phyloP scores from a whole-genome alignment of 352 stramenopile species.

The Phytophthora meadii region DNA sequence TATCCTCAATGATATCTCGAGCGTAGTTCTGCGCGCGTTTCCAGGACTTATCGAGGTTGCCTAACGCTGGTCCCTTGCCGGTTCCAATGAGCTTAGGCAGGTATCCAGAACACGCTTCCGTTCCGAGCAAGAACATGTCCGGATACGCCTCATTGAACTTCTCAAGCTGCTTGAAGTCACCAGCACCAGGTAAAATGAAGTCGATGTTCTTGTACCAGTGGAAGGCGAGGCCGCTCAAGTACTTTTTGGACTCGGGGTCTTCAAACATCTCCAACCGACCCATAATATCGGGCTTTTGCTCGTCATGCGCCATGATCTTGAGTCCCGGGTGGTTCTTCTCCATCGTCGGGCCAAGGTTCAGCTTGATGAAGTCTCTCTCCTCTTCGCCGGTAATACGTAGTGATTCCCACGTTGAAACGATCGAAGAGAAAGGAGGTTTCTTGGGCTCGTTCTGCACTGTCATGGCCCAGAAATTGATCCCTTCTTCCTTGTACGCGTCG shows the following conservation, averaged over 20 bases:
- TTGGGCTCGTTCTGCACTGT: not conserved
- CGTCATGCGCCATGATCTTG: slow-evolving; percentile 3
- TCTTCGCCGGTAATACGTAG: not conserved
- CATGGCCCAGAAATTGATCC: not conserved
- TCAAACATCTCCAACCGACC: not conserved
- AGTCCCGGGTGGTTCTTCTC: slow-evolving; percentile 2
- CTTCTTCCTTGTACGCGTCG: not conserved
- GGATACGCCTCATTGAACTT: slow-evolving; percentile 55
- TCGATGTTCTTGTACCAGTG: slow-evolving; percentile 78
- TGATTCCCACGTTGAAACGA: slow-evolving; percentile 1
- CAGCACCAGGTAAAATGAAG: slow-evolving; percentile 33
- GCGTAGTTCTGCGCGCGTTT: slow-evolving; percentile 70
- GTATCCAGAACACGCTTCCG: slow-evolving; percentile 72
- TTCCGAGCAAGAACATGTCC: slow-evolving; percentile 81
- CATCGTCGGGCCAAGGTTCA: not conserved
- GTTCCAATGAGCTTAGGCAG: slow-evolving; percentile 29
- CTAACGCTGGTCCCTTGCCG: not conserved
- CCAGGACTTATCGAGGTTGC: slow-evolving; percentile 1
- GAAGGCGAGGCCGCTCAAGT: slow-evolving; percentile 20
- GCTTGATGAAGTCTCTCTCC: slow-evolving; percentile 3
- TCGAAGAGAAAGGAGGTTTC: slow-evolving; percentile 2
- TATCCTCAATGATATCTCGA: slow-evolving; percentile 78
- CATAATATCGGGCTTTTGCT: slow-evolving; percentile 4
- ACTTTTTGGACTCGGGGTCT: slow-evolving; percentile 1
- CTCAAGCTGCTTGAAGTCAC: slow-evolving; percentile 49